Conservation (phyloP, 2,329 filamentous ascomycete species). For the Aspergillus pseudotamarii region DNA sequence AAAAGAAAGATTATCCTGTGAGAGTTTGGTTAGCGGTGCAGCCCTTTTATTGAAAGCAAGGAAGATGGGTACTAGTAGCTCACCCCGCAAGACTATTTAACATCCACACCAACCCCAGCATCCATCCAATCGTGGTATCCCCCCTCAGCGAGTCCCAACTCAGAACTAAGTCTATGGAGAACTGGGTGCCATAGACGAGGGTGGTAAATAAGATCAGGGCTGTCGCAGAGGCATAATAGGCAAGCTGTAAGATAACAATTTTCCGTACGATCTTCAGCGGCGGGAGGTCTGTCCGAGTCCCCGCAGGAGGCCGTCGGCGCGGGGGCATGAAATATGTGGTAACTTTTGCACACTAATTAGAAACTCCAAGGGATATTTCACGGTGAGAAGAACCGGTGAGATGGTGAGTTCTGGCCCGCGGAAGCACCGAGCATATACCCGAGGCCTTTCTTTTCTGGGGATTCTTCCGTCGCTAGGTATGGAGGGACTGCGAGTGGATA, state of each 20-base stretch:
- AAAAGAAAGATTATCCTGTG: constrained; percentile 79
- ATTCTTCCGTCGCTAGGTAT: background rate
- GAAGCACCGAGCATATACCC: background rate
- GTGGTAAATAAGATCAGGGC: constrained; percentile 69
- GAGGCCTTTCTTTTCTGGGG: background rate
- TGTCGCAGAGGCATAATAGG: constrained; percentile 65
- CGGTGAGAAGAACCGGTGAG: constrained; percentile 4
- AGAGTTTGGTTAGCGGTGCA: background rate
- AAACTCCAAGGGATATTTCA: background rate
- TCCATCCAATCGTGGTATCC: constrained; percentile 72
- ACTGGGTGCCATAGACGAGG: constrained; percentile 64
- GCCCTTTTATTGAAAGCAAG: background rate
- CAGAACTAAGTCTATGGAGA: constrained; percentile 62
- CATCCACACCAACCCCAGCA: constrained; percentile 68
- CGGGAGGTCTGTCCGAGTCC: constrained; percentile 67
- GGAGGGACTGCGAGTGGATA: background rate
- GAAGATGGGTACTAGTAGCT: constrained; percentile 33
- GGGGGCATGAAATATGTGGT: constrained; percentile 38
- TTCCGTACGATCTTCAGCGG: constrained; percentile 69
- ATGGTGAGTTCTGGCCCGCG: constrained; percentile 3
- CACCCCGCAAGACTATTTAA: constrained; percentile 67
- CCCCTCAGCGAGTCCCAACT: constrained; percentile 66
- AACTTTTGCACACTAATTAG: background rate
- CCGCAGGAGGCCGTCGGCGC: constrained; percentile 64
- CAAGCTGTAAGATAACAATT: constrained; percentile 65